These are phyloP conservation scores for Actinomortierella wolfii DNA, from an alignment of 371 early-diverging fungal species.

Conservation along the genomic window DNA sequence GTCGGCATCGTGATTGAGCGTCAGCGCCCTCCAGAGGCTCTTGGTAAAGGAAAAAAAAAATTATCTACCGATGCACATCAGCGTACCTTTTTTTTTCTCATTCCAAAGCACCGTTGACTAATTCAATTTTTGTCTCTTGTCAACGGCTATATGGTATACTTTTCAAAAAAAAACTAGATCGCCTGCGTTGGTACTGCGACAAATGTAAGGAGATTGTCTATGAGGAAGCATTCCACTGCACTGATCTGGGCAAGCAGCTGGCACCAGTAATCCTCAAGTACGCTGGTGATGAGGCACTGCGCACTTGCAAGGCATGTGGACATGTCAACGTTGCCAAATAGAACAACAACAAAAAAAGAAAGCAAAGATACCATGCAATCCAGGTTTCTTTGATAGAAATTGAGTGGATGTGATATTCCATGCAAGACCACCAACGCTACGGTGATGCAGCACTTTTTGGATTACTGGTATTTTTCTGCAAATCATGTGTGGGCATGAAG, in stretches of 20 bases:
- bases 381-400: too few species aligned
- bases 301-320: slow-evolving; percentile 83
- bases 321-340: slow-evolving; percentile 69
- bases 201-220: slow-evolving; percentile 83
- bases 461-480: too few species aligned
- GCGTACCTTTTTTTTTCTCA: too few species aligned
- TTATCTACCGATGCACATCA: too few species aligned
- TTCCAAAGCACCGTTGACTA: too few species aligned
- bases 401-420: too few species aligned
- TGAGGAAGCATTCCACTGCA: slow-evolving; percentile 88
- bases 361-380: neutral
- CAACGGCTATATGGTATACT: neutral
- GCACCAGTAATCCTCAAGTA: slow-evolving; percentile 90
- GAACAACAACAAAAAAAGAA: neutral
- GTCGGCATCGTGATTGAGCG: slow-evolving; percentile 95
- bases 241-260: slow-evolving; percentile 87
- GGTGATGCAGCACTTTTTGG: too few species aligned
- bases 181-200: slow-evolving; percentile 94
- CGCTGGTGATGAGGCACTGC: slow-evolving; percentile 60
- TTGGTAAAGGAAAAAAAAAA: slow-evolving; percentile 71
- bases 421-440: too few species aligned
- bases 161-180: slow-evolving; percentile 55
- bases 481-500: too few species aligned
- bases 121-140: too few species aligned
- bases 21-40: slow-evolving; percentile 73